Conservation (phyloP, 2,329 filamentous ascomycete species). For the Byssoonygena ceratinophila region DNA sequence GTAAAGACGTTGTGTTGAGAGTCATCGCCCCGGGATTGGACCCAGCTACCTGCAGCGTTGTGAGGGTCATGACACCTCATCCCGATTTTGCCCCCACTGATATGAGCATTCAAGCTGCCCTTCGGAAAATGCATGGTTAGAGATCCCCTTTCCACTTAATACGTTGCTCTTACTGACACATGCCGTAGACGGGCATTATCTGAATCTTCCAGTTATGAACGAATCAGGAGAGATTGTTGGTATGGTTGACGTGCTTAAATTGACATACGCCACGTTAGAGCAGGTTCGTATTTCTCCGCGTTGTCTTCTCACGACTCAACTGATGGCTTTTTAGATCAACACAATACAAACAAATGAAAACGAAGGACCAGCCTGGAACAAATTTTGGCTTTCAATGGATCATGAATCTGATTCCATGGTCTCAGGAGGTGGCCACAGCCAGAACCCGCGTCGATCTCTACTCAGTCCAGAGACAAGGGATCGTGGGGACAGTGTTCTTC, state of each 20-base stretch:
- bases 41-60: slow-evolving; percentile 88
- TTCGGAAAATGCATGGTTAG: slow-evolving; percentile 95
- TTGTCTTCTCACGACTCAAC: no score
- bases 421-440: slow-evolving; percentile 74
- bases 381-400: slow-evolving; percentile 96
- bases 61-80: slow-evolving; percentile 97
- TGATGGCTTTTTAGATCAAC: slow-evolving; percentile 50
- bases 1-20: slow-evolving; percentile 95
- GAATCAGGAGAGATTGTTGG: slow-evolving; percentile 93
- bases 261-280: slow-evolving; percentile 95
- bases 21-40: slow-evolving; percentile 96
- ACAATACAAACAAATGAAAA: slow-evolving; percentile 80
- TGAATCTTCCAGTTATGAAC: slow-evolving; percentile 98
- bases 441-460: slow-evolving; percentile 57
- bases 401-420: slow-evolving; percentile 93
- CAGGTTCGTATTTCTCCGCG: slow-evolving; percentile 64
- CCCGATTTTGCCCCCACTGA: slow-evolving; percentile 97
- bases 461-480: slow-evolving; percentile 72
- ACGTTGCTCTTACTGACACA: slow-evolving; percentile 14
- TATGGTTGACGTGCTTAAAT: slow-evolving; percentile 97
- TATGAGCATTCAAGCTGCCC: slow-evolving; percentile 96
- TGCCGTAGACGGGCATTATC: slow-evolving; percentile 77
- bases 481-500: slow-evolving; percentile 72
- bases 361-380: slow-evolving; percentile 97
- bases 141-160: not conserved